These are phyloP conservation scores for Yamadazyma triangularis DNA, from an alignment of 1,139 yeast species.

Conservation along the genomic window DNA sequence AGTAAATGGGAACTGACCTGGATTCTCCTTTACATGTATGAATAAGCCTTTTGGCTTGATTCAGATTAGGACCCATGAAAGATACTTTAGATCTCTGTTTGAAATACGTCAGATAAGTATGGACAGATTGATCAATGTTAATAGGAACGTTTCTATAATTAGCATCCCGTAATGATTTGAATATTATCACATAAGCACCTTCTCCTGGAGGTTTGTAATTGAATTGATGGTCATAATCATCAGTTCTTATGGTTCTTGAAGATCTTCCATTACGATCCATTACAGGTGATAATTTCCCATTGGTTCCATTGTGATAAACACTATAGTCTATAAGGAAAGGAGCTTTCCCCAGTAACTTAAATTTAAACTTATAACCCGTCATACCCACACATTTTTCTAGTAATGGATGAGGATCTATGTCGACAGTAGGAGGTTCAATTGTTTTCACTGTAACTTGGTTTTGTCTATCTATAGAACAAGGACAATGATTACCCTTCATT, in stretches of 20 bases:
- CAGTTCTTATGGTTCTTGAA: constrained; percentile 20
- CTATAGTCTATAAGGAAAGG: constrained; percentile 70
- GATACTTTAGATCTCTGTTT: constrained; percentile 44
- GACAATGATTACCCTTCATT: constrained; percentile 58
- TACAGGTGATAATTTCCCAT: constrained; percentile 29
- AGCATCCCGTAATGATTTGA: constrained; percentile 53
- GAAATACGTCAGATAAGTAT: constrained; percentile 50
- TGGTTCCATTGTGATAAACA: constrained; percentile 43
- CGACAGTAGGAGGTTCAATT: constrained; percentile 47
- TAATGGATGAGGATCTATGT: constrained; percentile 54
- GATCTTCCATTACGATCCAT: constrained; percentile 27
- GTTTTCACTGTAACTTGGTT: constrained; percentile 15
- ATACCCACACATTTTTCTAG: constrained; percentile 90
- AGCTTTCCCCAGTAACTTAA: constrained; percentile 72
- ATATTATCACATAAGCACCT: constrained; percentile 74
- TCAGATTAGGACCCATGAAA: constrained; percentile 14
- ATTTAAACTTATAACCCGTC: constrained; percentile 68
- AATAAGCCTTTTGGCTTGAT: constrained; percentile 3
- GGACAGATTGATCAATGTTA: constrained; percentile 26
- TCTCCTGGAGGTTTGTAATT: constrained; percentile 74
- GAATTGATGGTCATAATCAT: constrained; percentile 34
- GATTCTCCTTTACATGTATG: constrained; percentile 38
- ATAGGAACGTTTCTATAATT: constrained; percentile 40
- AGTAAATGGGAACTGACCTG: constrained; percentile 44
- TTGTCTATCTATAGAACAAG: constrained; percentile 51